These are phyloP conservation scores for Papilionanthe hybrid DNA, from an alignment of 116 monocot species.

Conservation along the genomic window DNA sequence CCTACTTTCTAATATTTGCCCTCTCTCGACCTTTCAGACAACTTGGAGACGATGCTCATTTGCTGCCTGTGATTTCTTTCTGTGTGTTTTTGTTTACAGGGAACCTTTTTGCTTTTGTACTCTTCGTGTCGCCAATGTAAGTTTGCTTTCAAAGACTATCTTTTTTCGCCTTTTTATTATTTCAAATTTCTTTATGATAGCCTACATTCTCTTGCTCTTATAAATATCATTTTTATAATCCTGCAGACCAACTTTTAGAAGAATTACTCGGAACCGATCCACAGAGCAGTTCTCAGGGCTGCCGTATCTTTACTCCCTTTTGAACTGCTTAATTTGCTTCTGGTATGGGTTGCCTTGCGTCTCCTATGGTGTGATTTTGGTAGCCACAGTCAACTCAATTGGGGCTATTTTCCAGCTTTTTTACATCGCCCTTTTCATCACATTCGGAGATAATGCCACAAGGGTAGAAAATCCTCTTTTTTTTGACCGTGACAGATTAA, in stretches of 20 bases:
- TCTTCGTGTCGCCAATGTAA: constrained; percentile 89
- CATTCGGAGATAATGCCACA: constrained; percentile 34
- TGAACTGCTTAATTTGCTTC: constrained; percentile 82
- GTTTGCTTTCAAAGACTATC: neutral
- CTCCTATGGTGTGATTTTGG: constrained; percentile 55
- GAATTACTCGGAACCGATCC: constrained; percentile 61
- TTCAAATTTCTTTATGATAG: neutral
- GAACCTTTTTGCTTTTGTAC: constrained; percentile 80
- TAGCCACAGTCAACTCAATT: constrained; percentile 75
- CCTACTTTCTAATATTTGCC: neutral
- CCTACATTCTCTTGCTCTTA: neutral
- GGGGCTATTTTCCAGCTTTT: constrained; percentile 72
- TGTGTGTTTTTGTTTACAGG: constrained; percentile 41
- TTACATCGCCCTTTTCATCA: constrained; percentile 65
- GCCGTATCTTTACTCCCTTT: constrained; percentile 73
- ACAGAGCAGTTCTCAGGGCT: constrained; percentile 92
- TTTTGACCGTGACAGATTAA: neutral
- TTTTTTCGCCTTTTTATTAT: neutral
- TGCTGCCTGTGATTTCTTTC: neutral
- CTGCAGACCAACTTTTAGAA: constrained; percentile 75
- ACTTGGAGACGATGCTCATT: too few species aligned
- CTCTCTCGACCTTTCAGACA: neutral
- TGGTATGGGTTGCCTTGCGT: constrained; percentile 87
- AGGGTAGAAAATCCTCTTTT: constrained; percentile 25
- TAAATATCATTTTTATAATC: neutral